Evolutionary conservation across 768 basidiomycete species (phyloP).

Genomic region (Suillus luteus): DNA sequence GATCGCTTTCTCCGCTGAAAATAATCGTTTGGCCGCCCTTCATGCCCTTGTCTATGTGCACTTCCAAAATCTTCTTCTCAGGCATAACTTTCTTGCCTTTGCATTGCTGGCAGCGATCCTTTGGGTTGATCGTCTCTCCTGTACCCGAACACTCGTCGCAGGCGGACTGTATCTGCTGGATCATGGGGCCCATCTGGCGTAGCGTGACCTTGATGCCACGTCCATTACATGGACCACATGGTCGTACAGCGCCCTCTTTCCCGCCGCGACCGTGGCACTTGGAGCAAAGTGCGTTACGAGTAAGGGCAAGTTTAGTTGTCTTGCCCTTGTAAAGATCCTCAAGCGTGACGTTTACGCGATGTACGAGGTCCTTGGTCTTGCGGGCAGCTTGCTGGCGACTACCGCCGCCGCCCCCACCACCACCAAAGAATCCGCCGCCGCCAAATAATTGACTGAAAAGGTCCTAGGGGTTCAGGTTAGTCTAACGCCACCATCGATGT

Average conservation of each 20-base stretch:
- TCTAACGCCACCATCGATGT: neutral
- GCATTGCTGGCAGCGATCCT: constrained; percentile 90
- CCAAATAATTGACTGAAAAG: constrained; percentile 97
- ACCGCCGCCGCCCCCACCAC: constrained; percentile 49
- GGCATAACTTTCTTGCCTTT: constrained; percentile 93
- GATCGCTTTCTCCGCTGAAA: constrained; percentile 90
- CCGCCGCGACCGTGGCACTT: constrained; percentile 97
- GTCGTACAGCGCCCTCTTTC: constrained; percentile 91
- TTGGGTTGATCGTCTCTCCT: constrained; percentile 94
- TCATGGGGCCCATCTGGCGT: constrained; percentile 99
- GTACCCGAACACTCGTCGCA: constrained; percentile 92
- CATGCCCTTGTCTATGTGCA: constrained; percentile 98
- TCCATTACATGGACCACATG: constrained; percentile 78
- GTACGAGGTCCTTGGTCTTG: constrained; percentile 97
- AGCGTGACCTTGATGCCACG: constrained; percentile 90
- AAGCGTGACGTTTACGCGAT: constrained; percentile 93
- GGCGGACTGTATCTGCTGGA: constrained; percentile 95
- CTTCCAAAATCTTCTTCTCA: constrained; percentile 97
- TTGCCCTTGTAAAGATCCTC: constrained; percentile 99
- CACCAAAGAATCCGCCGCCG: constrained; percentile 75
- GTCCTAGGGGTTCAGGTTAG: constrained; percentile 52
- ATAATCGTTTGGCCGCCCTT: constrained; percentile 88
- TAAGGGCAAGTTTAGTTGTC: constrained; percentile 95
- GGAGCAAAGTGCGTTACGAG: constrained; percentile 89
- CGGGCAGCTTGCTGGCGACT: constrained; percentile 72